phyloP scores from a whole-genome alignment of 2,329 filamentous ascomycete species.

The Fusarium redolens region DNA sequence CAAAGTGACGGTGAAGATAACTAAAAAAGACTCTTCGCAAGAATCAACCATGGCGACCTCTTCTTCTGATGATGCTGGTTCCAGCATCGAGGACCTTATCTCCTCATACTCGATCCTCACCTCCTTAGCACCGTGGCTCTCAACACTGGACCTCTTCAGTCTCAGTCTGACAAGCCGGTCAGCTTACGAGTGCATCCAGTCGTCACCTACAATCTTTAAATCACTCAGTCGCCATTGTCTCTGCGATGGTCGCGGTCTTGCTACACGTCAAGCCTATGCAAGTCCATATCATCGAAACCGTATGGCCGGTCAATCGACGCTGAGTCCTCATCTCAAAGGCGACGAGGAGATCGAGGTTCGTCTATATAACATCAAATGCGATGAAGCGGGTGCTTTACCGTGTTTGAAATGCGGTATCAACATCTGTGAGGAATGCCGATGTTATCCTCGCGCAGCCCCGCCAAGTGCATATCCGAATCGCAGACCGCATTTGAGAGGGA shows the following conservation, averaged over 20 bases:
- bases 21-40: no score
- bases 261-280: conserved; percentile 8
- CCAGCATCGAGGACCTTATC: conserved; percentile 4
- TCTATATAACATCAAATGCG: conserved; percentile 23
- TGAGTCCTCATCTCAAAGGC: background rate
- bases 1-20: no score
- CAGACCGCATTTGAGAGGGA: conserved; percentile 13
- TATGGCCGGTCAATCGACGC: background rate
- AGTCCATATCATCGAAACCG: background rate
- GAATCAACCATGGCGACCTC: background rate
- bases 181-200: background rate
- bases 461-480: background rate
- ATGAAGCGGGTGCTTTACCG: conserved; percentile 15
- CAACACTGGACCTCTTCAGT: conserved; percentile 26
- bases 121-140: conserved; percentile 26
- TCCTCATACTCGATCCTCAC: conserved; percentile 31
- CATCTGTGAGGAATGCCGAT: conserved; percentile 36
- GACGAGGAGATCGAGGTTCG: conserved; percentile 28
- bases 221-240: conserved; percentile 10
- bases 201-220: conserved; percentile 6
- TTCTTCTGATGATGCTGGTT: fast-evolving
- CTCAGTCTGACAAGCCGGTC: conserved; percentile 10
- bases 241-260: conserved; percentile 31
- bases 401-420: conserved; percentile 34
- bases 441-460: conserved; percentile 17